Evolutionary conservation across 352 stramenopile species (phyloP), one percentile per base, ranked within the genome.

Genomic region (Phytophthora megakarya): DNA sequence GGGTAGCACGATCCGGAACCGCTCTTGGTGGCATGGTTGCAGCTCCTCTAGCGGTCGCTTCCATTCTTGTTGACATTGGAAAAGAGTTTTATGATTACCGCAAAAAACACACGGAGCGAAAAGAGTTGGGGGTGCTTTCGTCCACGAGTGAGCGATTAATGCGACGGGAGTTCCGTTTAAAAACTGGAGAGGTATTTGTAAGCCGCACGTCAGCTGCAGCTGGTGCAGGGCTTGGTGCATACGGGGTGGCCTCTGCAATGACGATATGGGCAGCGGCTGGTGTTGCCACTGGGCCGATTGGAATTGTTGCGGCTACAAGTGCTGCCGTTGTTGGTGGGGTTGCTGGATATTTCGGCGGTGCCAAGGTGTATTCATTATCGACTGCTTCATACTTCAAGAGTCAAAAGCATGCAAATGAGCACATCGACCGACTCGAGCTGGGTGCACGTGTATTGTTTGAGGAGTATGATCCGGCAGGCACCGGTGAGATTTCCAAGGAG

Each of bases 11-110:
- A 4, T 79, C 84, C 13, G 78, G 81, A 5, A 79, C 78, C 15
- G 79, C 86, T 2, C 44, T 78, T 21, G 66, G 66, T 4, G 70
- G 61, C 3, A 72, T 73, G 46, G 66, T 75, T 10, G 86, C 86
- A 5, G 86, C 86, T 10, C 86, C 86, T 7, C 56, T 95, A 21
- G 84, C 86, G 3, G 77, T 95, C 25, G 86, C 86, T 4, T 92
- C 86, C 23, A 95, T 95, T 19, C 75, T 95, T n/a, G 83, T 93
- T 9, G 86, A 95, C 28, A 81, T 95, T 47, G 84, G 86, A 1
- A 92, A 91, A 57, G 86, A 95, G 39, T 95, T 91, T 66, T 88
- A 90, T 52, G 74, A 92, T 22, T 93, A 91, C 50, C 83, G 86
- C 18, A 75, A 86, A 26, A 88, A 88, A 37, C 81, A 92, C 45